Evolutionary conservation across 768 basidiomycete genomes (phyloP).

Genomic region (Panaeolus cyanescens): DNA sequence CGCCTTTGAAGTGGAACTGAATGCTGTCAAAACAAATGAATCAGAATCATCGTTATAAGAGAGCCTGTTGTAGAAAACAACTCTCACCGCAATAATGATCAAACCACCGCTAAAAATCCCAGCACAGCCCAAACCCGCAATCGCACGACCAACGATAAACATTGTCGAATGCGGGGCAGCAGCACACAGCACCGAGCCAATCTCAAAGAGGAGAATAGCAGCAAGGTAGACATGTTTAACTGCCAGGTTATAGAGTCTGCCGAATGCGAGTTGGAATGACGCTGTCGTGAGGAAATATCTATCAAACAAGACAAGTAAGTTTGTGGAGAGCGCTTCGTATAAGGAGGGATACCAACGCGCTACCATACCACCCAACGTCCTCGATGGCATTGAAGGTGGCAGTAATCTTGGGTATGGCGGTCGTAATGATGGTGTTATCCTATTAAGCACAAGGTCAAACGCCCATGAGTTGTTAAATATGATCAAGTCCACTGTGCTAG

Average conservation of each 20-base stretch:
- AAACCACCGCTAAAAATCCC: slow-evolving; percentile 19
- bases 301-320: background rate
- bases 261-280: slow-evolving; percentile 15
- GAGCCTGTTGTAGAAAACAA: background rate
- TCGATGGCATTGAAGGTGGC: slow-evolving; percentile 20
- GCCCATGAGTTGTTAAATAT: background rate
- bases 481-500: too few relatives aligned
- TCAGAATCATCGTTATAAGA: background rate
- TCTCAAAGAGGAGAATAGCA: slow-evolving; percentile 19
- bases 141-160: slow-evolving; percentile 23
- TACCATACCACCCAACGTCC: slow-evolving; percentile 22
- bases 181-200: slow-evolving; percentile 38
- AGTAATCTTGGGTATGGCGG: slow-evolving; percentile 24
- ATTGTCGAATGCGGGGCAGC: slow-evolving; percentile 20
- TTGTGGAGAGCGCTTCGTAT: slow-evolving; percentile 2
- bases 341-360: slow-evolving; percentile 13
- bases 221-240: slow-evolving; percentile 17
- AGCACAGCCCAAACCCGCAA: slow-evolving; percentile 22
- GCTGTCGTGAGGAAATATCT: background rate
- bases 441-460: background rate
- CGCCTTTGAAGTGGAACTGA: slow-evolving; percentile 16
- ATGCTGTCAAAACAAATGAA: background rate
- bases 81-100: slow-evolving; percentile 16
- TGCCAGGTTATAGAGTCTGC: slow-evolving; percentile 13
- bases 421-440: slow-evolving; percentile 26